Conservation (phyloP, 345 rosid genomes). For the Carallia brachiata region DNA sequence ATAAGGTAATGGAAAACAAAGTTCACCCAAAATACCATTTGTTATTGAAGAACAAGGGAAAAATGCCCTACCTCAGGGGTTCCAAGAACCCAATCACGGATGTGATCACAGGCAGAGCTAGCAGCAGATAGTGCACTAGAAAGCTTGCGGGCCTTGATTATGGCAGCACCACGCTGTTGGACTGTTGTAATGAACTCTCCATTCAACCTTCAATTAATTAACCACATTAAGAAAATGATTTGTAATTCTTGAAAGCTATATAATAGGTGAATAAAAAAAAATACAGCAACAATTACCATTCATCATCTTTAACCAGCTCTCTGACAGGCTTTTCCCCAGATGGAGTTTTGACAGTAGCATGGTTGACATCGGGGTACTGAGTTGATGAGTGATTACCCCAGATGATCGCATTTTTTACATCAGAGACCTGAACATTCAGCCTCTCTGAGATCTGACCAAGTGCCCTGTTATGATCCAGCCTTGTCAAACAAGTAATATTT, state of each 20-base stretch:
- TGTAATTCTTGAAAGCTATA: neutral
- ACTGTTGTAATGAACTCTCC: constrained; percentile 85
- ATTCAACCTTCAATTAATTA: constrained; percentile 55
- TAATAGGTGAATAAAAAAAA: neutral
- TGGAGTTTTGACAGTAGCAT: constrained; percentile 76
- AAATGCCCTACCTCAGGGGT: constrained; percentile 73
- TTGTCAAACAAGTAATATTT: constrained; percentile 91
- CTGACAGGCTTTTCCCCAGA: constrained; percentile 73
- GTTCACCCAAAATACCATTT: neutral
- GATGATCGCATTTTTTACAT: constrained; percentile 89
- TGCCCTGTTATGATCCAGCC: constrained; percentile 98
- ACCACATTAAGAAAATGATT: neutral
- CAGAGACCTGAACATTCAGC: constrained; percentile 77
- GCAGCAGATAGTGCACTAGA: constrained; percentile 99
- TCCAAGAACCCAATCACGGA: constrained; percentile 99
- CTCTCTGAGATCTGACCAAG: constrained; percentile 95
- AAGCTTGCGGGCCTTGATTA: constrained; percentile 89
- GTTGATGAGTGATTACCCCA: constrained; percentile 99
- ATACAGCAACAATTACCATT: constrained; percentile 45
- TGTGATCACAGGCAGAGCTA: constrained; percentile 97
- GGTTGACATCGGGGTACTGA: constrained; percentile 99
- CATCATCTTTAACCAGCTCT: constrained; percentile 84
- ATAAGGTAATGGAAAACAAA: neutral
- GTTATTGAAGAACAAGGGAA: neutral
- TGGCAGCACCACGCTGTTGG: constrained; percentile 99